Evolutionary conservation across 2,329 filamentous ascomycete genomes (phyloP).

Genomic region (Aspergillus ibericus): DNA sequence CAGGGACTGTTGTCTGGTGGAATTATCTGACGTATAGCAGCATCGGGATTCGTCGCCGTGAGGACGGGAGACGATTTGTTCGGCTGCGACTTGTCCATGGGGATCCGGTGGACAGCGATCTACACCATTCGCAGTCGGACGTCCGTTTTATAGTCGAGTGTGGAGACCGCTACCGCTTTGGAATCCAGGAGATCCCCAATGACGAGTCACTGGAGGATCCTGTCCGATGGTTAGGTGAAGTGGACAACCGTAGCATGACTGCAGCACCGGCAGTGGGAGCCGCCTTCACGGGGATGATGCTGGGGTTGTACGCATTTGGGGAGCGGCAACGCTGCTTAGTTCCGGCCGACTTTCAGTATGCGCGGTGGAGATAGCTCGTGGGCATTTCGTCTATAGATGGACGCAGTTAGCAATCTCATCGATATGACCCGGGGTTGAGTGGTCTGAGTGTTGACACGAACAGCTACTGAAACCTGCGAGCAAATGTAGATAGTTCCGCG

Average conservation of each 20-base stretch:
- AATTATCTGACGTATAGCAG: slow-evolving; percentile 50
- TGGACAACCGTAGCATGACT: slow-evolving; percentile 37
- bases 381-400: neutral
- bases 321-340: slow-evolving; percentile 41
- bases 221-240: slow-evolving; percentile 27
- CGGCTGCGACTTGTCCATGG: slow-evolving; percentile 28
- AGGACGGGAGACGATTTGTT: slow-evolving; percentile 22
- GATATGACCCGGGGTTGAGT: too few relatives aligned
- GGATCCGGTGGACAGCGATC: slow-evolving; percentile 9
- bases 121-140: slow-evolving; percentile 15
- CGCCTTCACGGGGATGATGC: slow-evolving; percentile 49
- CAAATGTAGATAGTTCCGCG: too few relatives aligned
- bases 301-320: slow-evolving; percentile 49
- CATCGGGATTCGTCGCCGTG: slow-evolving; percentile 39
- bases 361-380: slow-evolving; percentile 11
- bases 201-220: neutral
- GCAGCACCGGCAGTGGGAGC: slow-evolving; percentile 38
- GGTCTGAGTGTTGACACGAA: too few relatives aligned
- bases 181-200: slow-evolving; percentile 21
- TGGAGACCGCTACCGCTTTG: slow-evolving; percentile 31
- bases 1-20: slow-evolving; percentile 57
- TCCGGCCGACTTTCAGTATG: slow-evolving; percentile 46
- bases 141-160: slow-evolving; percentile 33
- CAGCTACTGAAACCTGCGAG: too few relatives aligned
- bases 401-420: too few relatives aligned